Evolutionary conservation across 257 asterid genomes (phyloP), one percentile per base, ranked within the genome.

Genomic region (Echium plantagineum): DNA sequence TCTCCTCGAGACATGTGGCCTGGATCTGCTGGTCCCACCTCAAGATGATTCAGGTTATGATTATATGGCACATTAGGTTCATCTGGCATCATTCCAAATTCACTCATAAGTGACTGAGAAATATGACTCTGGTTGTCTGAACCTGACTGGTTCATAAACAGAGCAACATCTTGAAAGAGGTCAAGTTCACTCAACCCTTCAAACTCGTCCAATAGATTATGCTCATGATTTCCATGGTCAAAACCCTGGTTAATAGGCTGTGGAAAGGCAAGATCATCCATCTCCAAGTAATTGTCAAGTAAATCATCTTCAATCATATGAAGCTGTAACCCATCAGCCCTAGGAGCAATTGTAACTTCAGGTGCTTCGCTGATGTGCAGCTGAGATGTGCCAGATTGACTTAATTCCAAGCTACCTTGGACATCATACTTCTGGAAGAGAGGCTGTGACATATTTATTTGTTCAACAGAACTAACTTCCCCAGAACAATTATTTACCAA

Each of bases 231-330:
- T 67, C 49, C 47, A 62, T 21, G 67, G 64, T n/a, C 76, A 57
- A 66, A 63, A 69, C 56, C 69, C 32, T 70, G 72, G 17, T 60
- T 16, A 31, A 74, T 63, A 20, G 76, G 70, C 57, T 79, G 77
- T 22, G 84, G 75, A 52, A 72, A 80, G 31, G 71, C 7, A 59
- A 93, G 81, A 62, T 93, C 99, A 61, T 89, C 59, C 78, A 93
- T 73, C 75, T 93, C 99, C 62, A 93, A 82, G 77, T 69, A 93
- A 78, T 86, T 96, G 72, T 81, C 90, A 32, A 79, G 67, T 68
- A 83, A 75, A 67, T 78, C 80, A 73, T 68, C 89, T 65, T 69
- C 95, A 52, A 24, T 66, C 57, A 15, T 66, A 15, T 5, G 52
- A 56, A 59, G 57, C 59, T 60, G 65, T 18, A 55, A 52, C 20